Evolutionary conservation across 192 early-diverging fungal species (phyloP).

Genomic region (Dimargaris verticillata): DNA sequence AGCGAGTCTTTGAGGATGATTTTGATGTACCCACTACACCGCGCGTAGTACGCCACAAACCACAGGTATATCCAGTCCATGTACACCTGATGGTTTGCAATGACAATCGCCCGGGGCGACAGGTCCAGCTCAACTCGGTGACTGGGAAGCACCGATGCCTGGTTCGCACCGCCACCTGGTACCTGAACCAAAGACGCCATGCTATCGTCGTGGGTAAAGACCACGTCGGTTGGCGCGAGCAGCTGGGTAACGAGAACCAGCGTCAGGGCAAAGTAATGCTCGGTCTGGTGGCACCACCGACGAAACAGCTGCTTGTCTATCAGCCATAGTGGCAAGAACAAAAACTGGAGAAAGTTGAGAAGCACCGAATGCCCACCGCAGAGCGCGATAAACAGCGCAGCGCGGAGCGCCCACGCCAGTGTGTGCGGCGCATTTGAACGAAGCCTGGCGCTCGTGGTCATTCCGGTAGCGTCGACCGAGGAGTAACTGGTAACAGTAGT

Average conservation of each 20-base stretch:
- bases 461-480: too few species aligned
- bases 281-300: slow-evolving; percentile 29
- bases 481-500: too few species aligned
- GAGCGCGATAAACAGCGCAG: slow-evolving; percentile 16
- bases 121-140: slow-evolving; percentile 28
- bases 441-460: too few species aligned
- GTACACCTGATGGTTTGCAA: slow-evolving; percentile 12
- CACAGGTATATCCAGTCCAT: slow-evolving; percentile 15
- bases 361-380: slow-evolving; percentile 23
- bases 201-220: slow-evolving; percentile 28
- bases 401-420: slow-evolving; percentile 16
- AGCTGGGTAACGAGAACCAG: slow-evolving; percentile 21
- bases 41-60: slow-evolving; percentile 41
- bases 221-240: slow-evolving; percentile 29
- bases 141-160: slow-evolving; percentile 19
- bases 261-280: slow-evolving; percentile 26
- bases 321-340: slow-evolving; percentile 16
- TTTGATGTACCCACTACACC: slow-evolving; percentile 68
- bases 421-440: not conserved
- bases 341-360: slow-evolving; percentile 26
- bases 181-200: slow-evolving; percentile 18
- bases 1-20: slow-evolving; percentile 80
- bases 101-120: slow-evolving; percentile 3
- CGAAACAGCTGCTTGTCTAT: slow-evolving; percentile 16
- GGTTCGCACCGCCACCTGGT: slow-evolving; percentile 20